Conservation (phyloP, 805 yeast genomes). For the Lachancea mirantina region DNA sequence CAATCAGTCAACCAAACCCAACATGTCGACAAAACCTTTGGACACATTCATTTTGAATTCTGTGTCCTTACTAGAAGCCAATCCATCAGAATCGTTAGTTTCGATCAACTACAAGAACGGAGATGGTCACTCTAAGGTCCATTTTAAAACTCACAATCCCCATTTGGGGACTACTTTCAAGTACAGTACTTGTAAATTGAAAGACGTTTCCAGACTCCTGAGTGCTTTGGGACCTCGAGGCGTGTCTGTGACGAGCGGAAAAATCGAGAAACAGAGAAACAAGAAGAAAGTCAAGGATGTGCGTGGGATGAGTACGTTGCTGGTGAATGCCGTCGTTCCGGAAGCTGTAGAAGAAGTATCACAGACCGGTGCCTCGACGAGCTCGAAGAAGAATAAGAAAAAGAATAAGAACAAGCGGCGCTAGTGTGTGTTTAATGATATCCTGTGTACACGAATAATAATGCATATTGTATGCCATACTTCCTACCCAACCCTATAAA, state of each 20-base stretch:
- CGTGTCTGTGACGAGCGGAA: constrained; percentile 32
- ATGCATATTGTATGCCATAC: constrained; percentile 1
- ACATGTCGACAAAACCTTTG: constrained; percentile 23
- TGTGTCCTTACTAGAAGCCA: constrained; percentile 36
- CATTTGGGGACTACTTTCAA: constrained; percentile 54
- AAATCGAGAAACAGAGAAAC: constrained; percentile 17
- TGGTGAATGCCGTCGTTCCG: constrained; percentile 25
- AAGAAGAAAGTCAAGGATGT: constrained; percentile 15
- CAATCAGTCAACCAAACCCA: neutral
- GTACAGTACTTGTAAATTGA: constrained; percentile 51
- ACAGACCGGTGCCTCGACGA: constrained; percentile 7
- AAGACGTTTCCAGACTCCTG: constrained; percentile 67
- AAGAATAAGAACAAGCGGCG: constrained; percentile 27
- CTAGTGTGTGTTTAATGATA: too few species aligned
- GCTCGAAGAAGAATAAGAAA: constrained; percentile 23
- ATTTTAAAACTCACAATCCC: constrained; percentile 60
- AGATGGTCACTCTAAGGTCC: constrained; percentile 16
- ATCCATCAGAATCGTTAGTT: constrained; percentile 32
- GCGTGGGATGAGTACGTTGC: constrained; percentile 21
- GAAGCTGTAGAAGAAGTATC: constrained; percentile 17
- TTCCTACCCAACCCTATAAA: neutral
- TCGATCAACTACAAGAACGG: constrained; percentile 31
- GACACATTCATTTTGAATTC: constrained; percentile 39
- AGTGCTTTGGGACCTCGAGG: constrained; percentile 69
- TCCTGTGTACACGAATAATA: neutral